Conservation (phyloP, 164 flowering plant species). For the Vitis rupestris region DNA sequence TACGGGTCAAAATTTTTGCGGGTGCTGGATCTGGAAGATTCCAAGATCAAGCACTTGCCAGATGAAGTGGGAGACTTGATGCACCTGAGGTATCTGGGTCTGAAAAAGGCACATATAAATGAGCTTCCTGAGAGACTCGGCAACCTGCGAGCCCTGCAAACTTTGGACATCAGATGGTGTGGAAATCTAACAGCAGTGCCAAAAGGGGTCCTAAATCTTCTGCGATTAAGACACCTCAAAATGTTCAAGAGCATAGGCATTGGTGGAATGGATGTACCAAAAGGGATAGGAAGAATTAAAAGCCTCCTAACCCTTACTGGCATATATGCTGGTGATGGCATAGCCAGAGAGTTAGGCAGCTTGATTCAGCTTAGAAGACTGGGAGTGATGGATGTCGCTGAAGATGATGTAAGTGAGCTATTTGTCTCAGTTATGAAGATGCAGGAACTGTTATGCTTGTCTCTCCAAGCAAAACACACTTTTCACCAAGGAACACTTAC, state of each 20-base stretch:
- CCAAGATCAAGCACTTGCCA: conserved; percentile 19
- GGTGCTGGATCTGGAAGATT: conserved; percentile 28
- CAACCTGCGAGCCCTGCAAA: conserved; percentile 18
- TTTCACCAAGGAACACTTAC: not conserved
- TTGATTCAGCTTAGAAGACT: conserved; percentile 8
- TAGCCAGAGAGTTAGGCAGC: conserved; percentile 16
- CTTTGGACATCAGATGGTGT: conserved; percentile 25
- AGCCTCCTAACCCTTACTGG: conserved; percentile 26
- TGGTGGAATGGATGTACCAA: conserved; percentile 18
- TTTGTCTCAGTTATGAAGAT: not conserved
- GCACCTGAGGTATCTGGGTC: conserved; percentile 26
- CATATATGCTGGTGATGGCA: conserved; percentile 17
- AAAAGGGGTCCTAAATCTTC: conserved; percentile 13
- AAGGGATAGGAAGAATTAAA: conserved; percentile 17
- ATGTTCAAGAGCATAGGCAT: conserved; percentile 21
- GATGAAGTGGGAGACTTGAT: conserved; percentile 27
- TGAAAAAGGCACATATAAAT: conserved; percentile 18
- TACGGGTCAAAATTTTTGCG: conserved; percentile 17
- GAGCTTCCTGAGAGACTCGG: conserved; percentile 22
- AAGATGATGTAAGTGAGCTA: too few relatives aligned
- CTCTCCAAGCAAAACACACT: conserved; percentile 18
- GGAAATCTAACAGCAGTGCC: conserved; percentile 18
- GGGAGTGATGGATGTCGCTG: too few relatives aligned
- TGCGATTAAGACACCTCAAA: conserved; percentile 27
- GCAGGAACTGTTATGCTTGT: not conserved